Percentiles rank a stretch among this genome's conserved stretches.
phyloP scores from a whole-genome alignment of 257 asterid species.

The Jacaranda copaia region DNA sequence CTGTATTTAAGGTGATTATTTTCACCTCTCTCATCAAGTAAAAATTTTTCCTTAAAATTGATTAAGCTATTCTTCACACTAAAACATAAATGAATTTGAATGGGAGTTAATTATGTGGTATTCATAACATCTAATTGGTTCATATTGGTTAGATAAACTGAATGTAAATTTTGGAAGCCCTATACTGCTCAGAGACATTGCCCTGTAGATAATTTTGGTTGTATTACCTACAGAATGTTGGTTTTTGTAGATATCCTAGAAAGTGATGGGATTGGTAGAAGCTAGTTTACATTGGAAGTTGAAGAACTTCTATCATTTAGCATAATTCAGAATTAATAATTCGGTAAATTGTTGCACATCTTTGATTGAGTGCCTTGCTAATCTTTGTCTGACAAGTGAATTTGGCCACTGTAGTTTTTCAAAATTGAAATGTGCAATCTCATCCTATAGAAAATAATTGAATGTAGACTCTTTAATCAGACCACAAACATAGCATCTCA shows the following conservation, averaged over 20 bases:
- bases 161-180: neutral
- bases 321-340: neutral
- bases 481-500: neutral
- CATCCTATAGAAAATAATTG: neutral
- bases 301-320: slow-evolving; percentile 12
- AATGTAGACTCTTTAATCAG: neutral
- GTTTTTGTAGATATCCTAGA: slow-evolving; percentile 8
- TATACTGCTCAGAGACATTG: slow-evolving; percentile 6
- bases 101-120: neutral
- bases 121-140: slow-evolving; percentile 17
- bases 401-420: neutral
- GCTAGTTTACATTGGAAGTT: slow-evolving; percentile 22
- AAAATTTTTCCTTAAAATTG: slow-evolving; percentile 2
- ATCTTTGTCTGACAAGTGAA: neutral
- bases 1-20: slow-evolving; percentile 83
- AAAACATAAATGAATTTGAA: neutral
- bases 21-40: slow-evolving; percentile 21
- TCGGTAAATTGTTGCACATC: neutral
- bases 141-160: neutral
- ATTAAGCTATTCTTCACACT: slow-evolving; percentile 15
- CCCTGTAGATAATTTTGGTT: slow-evolving; percentile 13
- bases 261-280: slow-evolving; percentile 11
- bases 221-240: slow-evolving; percentile 1
- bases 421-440: neutral
- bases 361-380: slow-evolving; percentile 16